A percentile compares a stretch with the other conserved stretches of the same genome.
Conservation (phyloP, 768 basidiomycete species). For the Exsudoporus frostii region DNA sequence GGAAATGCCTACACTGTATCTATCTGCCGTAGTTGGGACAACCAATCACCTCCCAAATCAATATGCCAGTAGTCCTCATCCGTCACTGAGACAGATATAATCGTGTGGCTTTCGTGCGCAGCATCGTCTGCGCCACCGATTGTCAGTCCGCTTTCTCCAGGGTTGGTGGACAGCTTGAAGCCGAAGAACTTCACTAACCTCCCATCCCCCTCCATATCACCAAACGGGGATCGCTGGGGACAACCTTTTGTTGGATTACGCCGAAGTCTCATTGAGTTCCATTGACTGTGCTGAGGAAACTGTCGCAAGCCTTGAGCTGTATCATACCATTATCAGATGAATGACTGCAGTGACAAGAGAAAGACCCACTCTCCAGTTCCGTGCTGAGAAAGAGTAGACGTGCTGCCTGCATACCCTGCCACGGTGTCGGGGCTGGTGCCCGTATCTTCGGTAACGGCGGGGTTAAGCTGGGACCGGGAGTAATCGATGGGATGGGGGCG, state of each 20-base stretch:
- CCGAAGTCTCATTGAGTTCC: conserved; percentile 37
- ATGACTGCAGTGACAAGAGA: neutral
- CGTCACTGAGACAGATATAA: conserved; percentile 35
- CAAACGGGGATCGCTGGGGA: conserved; percentile 44
- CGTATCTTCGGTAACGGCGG: neutral
- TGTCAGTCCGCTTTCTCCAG: conserved; percentile 14
- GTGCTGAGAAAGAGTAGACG: conserved; percentile 46
- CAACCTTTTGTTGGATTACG: conserved; percentile 40
- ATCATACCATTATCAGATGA: neutral
- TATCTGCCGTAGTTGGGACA: conserved; percentile 6
- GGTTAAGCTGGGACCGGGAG: conserved; percentile 2
- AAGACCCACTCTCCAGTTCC: conserved; percentile 61
- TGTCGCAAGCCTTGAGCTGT: conserved; percentile 47
- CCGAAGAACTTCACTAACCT: conserved; percentile 40
- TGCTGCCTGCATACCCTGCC: conserved; percentile 69
- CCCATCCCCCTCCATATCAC: conserved; percentile 52
- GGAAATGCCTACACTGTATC: conserved; percentile 24
- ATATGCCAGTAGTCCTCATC: conserved; percentile 35
- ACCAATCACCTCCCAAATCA: conserved; percentile 19
- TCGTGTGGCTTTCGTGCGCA: conserved; percentile 45
- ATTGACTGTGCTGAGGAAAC: conserved; percentile 35
- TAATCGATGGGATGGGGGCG: neutral
- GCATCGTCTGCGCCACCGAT: conserved; percentile 39
- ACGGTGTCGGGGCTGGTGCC: too few relatives aligned
- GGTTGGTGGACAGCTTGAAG: conserved; percentile 41